phyloP scores from a whole-genome alignment of 495 filamentous ascomycete genomes.

The Podospora pseudopauciseta region DNA sequence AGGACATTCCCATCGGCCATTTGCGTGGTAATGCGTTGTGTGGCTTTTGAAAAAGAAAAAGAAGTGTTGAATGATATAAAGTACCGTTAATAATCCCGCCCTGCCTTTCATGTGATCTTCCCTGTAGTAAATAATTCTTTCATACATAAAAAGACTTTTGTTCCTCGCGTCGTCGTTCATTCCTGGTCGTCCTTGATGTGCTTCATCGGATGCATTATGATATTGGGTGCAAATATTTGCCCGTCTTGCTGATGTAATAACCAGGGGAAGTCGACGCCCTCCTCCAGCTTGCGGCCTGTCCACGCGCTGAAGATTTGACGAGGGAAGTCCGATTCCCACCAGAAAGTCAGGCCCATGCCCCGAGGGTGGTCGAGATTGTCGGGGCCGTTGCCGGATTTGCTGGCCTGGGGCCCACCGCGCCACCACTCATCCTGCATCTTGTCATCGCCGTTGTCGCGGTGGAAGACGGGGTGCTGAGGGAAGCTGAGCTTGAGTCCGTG shows the following conservation, averaged over 20 bases:
- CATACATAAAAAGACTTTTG: neutral
- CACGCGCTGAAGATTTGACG: conserved; percentile 26
- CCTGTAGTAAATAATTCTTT: neutral
- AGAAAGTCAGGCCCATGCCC: conserved; percentile 29
- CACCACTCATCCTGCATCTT: conserved; percentile 27
- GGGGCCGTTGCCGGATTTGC: conserved; percentile 28
- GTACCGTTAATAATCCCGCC: neutral
- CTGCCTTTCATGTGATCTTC: neutral
- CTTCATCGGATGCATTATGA: conserved; percentile 36
- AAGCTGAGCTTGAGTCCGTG: conserved; percentile 41
- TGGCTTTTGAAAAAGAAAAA: neutral
- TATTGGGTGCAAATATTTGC: conserved; percentile 30
- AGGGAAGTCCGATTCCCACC: conserved; percentile 34
- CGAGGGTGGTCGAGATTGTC: conserved; percentile 23
- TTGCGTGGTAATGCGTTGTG: neutral
- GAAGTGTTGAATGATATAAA: neutral
- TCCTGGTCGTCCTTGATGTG: conserved; percentile 13
- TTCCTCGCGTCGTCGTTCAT: neutral
- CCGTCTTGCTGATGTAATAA: conserved; percentile 24
- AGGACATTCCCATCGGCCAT: neutral
- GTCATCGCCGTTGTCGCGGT: conserved; percentile 20
- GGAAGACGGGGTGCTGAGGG: conserved; percentile 37
- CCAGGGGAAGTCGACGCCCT: conserved; percentile 23
- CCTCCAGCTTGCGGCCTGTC: conserved; percentile 20
- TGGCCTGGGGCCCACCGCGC: conserved; percentile 34